Conservation (phyloP, 768 basidiomycete species). For the Cubamyces lactineus region DNA sequence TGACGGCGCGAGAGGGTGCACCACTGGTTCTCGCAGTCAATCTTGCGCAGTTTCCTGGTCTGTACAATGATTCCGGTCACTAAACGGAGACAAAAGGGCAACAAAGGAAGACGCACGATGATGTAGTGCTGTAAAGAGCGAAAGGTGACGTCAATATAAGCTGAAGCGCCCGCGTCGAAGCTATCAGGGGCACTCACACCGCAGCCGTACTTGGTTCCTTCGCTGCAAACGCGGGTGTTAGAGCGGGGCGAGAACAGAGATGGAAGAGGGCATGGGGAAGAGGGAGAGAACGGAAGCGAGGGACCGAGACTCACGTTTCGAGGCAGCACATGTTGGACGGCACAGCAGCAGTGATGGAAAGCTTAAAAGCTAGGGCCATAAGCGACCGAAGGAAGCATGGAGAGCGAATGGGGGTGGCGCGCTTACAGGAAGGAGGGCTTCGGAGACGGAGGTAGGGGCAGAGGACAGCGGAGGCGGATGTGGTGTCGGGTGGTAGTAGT, state of each 20-base stretch:
- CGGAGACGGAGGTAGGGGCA: conserved; percentile 18
- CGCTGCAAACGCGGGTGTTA: conserved; percentile 46
- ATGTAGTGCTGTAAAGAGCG: conserved; percentile 60
- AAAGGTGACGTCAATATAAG: conserved; percentile 29
- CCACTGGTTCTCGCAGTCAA: conserved; percentile 55
- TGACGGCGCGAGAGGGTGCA: conserved; percentile 48
- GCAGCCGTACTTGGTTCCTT: conserved; percentile 76
- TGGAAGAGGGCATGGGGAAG: conserved; percentile 8
- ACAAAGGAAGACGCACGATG: conserved; percentile 48
- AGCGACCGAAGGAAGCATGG: conserved; percentile 22
- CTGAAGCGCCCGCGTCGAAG: conserved; percentile 17
- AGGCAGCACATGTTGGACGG: conserved; percentile 41
- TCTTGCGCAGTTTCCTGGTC: conserved; percentile 54
- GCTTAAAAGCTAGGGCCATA: conserved; percentile 18
- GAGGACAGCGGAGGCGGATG: conserved; percentile 20
- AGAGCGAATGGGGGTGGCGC: conserved; percentile 17
- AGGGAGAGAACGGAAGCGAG: conserved; percentile 21
- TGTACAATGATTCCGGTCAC: conserved; percentile 33
- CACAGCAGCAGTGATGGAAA: conserved; percentile 25
- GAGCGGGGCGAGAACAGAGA: conserved; percentile 31
- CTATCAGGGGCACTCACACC: conserved; percentile 42
- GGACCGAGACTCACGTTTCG: conserved; percentile 38
- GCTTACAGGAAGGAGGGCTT: conserved; percentile 18
- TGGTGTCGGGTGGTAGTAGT: conserved; percentile 16
- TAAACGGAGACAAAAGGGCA: conserved; percentile 15